Evolutionary conservation across 257 asterid genomes (phyloP), one percentile per base, ranked within the genome.

Genomic region (Solanum rostratum): DNA sequence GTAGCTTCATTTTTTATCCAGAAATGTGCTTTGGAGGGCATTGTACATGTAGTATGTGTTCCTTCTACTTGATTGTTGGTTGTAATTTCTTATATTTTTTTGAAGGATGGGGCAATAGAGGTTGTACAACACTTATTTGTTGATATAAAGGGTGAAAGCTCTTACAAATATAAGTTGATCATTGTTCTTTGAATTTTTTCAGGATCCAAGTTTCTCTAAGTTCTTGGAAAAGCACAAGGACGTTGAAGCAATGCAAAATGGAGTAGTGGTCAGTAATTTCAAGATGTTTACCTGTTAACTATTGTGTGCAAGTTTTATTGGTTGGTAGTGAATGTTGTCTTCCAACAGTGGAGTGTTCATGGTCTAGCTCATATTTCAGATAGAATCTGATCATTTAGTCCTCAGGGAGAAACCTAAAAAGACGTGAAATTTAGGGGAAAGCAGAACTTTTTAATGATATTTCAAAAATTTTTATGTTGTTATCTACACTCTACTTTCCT

Each of bases 161-260:
- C 59, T 74, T 46, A 74, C 41, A 74, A 59, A 74, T 45, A 9
- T 22, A 74, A 74, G 41, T 73, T 73, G 80, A 22, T 22, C 12
- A 24, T 45, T 22, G 82, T 78, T 53, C 45, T 49, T 52, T 18
- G 18, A 50, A 16, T 30, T 50, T 85, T 88, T 91, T 71, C 98
- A 97, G 99, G 95, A 97, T 90, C 95, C 95, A 45, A 90, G 90
- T 46, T 97, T 97, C 92, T 84, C 84, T 49, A 90, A 92, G 86
- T 92, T 93, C 88, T 88, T 97, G 86, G 93, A 94, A 88, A 94
- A 86, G 84, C 88, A 84, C 92, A 81, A 85, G 82, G 88, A 82
- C 76, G 86, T 84, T 68, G 90, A 86, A 82, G 85, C 88, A 60
- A 60, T 86, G 87, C 91, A 82, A 66, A 86, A 86, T 86, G 96